A percentile compares a stretch with the other conserved stretches of the same genome.
phyloP scores from a whole-genome alignment of 1,139 yeast genomes.

The Geotrichum bryndzae region DNA sequence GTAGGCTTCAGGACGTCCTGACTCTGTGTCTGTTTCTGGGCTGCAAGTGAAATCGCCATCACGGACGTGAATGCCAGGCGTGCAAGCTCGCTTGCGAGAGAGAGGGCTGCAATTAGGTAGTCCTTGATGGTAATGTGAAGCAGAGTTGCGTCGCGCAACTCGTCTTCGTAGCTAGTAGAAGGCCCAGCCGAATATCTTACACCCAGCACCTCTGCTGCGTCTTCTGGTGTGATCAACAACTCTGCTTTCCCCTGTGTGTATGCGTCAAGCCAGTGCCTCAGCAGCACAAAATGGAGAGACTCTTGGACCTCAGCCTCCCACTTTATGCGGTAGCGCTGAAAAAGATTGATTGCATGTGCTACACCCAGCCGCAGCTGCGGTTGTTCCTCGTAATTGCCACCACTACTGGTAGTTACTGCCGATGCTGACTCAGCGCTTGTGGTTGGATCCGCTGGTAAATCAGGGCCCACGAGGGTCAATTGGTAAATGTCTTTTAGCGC shows the following conservation, averaged over 20 bases:
- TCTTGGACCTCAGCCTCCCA: slow-evolving; percentile 27
- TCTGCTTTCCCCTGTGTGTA: not conserved
- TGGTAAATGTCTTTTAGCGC: not conserved
- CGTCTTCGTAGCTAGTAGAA: not conserved
- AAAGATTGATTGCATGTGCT: slow-evolving; percentile 17
- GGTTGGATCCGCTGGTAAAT: not conserved
- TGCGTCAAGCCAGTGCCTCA: slow-evolving; percentile 22
- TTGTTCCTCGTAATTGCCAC: not conserved
- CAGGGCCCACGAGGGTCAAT: not conserved
- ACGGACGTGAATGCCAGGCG: slow-evolving; percentile 33
- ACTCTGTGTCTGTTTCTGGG: slow-evolving; percentile 1
- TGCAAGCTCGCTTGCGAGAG: slow-evolving; percentile 29
- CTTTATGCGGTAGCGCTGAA: slow-evolving; percentile 26
- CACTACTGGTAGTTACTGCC: not conserved
- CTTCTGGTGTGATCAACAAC: slow-evolving; percentile 19
- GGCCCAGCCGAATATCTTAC: slow-evolving; percentile 4
- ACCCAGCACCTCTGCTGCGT: slow-evolving; percentile 21
- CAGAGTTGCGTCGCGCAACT: slow-evolving; percentile 3
- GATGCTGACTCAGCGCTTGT: not conserved
- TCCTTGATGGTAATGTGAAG: slow-evolving; percentile 21
- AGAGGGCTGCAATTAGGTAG: slow-evolving; percentile 31
- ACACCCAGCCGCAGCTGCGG: not conserved
- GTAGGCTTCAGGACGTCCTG: slow-evolving; percentile 4
- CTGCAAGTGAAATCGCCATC: slow-evolving; percentile 23
- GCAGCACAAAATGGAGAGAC: slow-evolving; percentile 21